These are phyloP conservation scores for Neofusicoccum umdonicola DNA, from an alignment of 2,329 filamentous ascomycete genomes.

Conservation along the genomic window DNA sequence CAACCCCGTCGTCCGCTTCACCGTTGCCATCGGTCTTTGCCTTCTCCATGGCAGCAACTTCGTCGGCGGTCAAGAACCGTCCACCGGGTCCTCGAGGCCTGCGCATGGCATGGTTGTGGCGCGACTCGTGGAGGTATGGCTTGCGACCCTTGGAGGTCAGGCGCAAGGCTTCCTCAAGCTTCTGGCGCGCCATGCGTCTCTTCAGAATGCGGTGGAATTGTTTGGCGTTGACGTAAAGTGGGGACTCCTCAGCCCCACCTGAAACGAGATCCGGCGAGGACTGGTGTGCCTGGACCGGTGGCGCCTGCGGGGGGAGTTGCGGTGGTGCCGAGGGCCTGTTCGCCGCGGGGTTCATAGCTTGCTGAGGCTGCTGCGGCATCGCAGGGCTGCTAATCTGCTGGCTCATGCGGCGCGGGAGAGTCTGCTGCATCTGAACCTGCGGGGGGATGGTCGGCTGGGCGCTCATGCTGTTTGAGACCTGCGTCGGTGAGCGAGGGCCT, in stretches of 20 bases:
- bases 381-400: conserved; percentile 42
- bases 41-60: conserved; percentile 85
- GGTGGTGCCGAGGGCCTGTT: conserved; percentile 46
- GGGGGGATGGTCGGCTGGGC: conserved; percentile 31
- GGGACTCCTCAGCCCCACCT: conserved; percentile 77
- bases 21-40: conserved; percentile 32
- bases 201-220: conserved; percentile 98
- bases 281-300: conserved; percentile 64
- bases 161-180: conserved; percentile 86
- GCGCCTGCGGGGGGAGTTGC: conserved; percentile 56
- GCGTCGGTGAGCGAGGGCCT: conserved; percentile 73
- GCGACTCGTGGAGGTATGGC: conserved; percentile 93
- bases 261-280: conserved; percentile 79
- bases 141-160: conserved; percentile 94
- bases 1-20: conserved; percentile 32
- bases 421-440: conserved; percentile 40
- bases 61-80: conserved; percentile 92
- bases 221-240: conserved; percentile 96
- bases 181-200: conserved; percentile 86
- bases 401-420: conserved; percentile 41
- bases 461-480: conserved; percentile 61
- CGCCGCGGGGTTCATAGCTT: conserved; percentile 69
- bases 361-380: conserved; percentile 64
- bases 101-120: conserved; percentile 98
- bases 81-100: conserved; percentile 90